Base-by-base conservation (phyloP, 108 stramenopile species). In the Nannochloropsis granulata region DNA sequence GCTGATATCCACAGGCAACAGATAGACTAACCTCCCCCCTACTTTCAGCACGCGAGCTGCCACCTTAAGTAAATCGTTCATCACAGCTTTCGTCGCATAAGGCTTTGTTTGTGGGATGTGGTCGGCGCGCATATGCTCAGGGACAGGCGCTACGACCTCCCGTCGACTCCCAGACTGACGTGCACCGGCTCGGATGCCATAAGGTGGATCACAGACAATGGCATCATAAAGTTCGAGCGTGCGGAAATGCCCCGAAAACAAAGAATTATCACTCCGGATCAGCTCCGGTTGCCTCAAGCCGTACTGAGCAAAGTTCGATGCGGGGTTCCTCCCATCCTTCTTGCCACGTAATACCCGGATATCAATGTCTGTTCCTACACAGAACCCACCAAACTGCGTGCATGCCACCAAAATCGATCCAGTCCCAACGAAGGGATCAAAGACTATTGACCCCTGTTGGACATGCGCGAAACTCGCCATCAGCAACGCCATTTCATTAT, bases 341-440 rank as follows among this genome's bases (percentile, higher is more conserved):
- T 93, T 91, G 16, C 98, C 98, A 82, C 92, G 89, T 16, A 99
- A 87, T 19, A 97, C 94, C 11, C 96, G 91, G 25, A 94, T 84
- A 85, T 99, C 98, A 86, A 99, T 98, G 87, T 99, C 98, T 25
- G 94, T 93, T 10, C 98, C 98, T 24, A 95, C 85, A 80, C 94
- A 92, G 83, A 93, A 90, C 5, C 92, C 95, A n/a, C 98, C 97
- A 9, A 94, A 89, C 44, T 95, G 83, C 42, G 95, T 93, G 83
- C 94, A 94, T 13, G 95, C 91, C 24, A 99, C 87, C 24, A 97
- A 83, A 24, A 99, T 96, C 23, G 94, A 94, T 2, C 97, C 98
- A 24, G 98, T 99, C 42, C 98, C 98, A 8, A 97, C 96, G 90
- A 98, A 99, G 23, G 97, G 97, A 89, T 99, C 98, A 82, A 95